Percentiles rank a stretch among this genome's conserved stretches.
phyloP scores from a whole-genome alignment of 148 eudicot species.

The Rhododendron kiyosumense region DNA sequence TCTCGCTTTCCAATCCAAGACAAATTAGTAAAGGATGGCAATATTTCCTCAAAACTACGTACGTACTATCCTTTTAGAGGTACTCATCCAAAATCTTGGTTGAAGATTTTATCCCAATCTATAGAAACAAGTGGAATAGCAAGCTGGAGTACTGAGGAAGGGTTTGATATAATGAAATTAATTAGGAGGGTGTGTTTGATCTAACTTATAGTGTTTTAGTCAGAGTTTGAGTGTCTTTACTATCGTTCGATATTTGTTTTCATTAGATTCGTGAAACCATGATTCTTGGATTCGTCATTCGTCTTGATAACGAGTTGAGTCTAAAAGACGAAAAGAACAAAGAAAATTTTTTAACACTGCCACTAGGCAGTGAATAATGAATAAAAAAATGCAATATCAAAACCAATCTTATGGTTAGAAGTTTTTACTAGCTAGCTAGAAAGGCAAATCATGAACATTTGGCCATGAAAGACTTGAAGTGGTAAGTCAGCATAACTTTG shows the following conservation, averaged over 20 bases:
- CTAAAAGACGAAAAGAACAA: no score
- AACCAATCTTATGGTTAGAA: no score
- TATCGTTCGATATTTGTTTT: neutral
- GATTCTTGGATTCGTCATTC: no score
- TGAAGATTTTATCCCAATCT: neutral
- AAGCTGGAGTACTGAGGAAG: neutral
- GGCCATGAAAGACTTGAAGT: no score
- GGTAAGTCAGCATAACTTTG: no score
- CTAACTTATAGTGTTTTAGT: neutral
- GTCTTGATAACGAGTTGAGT: neutral
- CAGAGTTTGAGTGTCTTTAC: neutral
- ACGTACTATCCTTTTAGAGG: neutral
- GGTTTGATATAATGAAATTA: neutral
- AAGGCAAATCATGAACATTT: no score
- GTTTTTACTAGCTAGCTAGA: no score
- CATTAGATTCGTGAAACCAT: neutral
- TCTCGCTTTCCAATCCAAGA: neutral
- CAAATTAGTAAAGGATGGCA: neutral
- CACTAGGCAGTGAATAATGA: no score
- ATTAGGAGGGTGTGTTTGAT: no score
- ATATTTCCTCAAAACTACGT: neutral
- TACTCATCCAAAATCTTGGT: neutral
- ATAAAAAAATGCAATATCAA: no score
- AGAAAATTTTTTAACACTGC: no score
- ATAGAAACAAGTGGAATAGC: neutral